Evolutionary conservation across 768 basidiomycete species (phyloP).

Genomic region (Pleurotus salmoneostramineus): DNA sequence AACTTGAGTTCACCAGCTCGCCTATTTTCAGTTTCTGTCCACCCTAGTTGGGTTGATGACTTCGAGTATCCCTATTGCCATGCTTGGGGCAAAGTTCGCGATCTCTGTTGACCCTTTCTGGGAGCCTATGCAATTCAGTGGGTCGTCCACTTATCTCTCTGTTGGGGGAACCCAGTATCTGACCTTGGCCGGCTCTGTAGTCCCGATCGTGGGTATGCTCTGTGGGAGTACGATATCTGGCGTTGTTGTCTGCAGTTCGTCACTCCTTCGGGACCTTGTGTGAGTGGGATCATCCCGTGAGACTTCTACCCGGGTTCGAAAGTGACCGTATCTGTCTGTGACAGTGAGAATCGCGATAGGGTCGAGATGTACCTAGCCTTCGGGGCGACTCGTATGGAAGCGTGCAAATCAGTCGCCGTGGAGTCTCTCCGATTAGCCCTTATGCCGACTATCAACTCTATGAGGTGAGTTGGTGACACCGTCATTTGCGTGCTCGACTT

Average conservation of each 20-base stretch:
- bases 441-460: slow-evolving; percentile 79
- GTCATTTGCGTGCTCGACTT: not conserved
- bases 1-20: not conserved
- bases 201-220: slow-evolving; percentile 84
- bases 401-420: slow-evolving; percentile 72
- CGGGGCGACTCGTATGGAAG: slow-evolving; percentile 81
- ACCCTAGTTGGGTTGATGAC: slow-evolving; percentile 65
- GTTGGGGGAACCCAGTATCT: not conserved
- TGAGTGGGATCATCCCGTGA: slow-evolving; percentile 23
- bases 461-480: slow-evolving; percentile 52
- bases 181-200: slow-evolving; percentile 27
- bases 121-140: slow-evolving; percentile 80
- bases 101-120: slow-evolving; percentile 80
- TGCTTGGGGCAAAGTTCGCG: slow-evolving; percentile 70
- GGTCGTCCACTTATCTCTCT: slow-evolving; percentile 15
- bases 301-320: not conserved
- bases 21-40: slow-evolving; percentile 48
- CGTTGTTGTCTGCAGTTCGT: slow-evolving; percentile 65
- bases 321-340: not conserved
- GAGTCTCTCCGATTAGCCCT: slow-evolving; percentile 77
- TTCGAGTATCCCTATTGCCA: slow-evolving; percentile 78
- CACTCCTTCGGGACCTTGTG: slow-evolving; percentile 75
- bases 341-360: slow-evolving; percentile 81
- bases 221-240: slow-evolving; percentile 77
- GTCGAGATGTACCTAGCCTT: slow-evolving; percentile 84